These are phyloP conservation scores for Pseudonitzschia delicatissima DNA, from an alignment of 108 stramenopile species.

Conservation along the genomic window DNA sequence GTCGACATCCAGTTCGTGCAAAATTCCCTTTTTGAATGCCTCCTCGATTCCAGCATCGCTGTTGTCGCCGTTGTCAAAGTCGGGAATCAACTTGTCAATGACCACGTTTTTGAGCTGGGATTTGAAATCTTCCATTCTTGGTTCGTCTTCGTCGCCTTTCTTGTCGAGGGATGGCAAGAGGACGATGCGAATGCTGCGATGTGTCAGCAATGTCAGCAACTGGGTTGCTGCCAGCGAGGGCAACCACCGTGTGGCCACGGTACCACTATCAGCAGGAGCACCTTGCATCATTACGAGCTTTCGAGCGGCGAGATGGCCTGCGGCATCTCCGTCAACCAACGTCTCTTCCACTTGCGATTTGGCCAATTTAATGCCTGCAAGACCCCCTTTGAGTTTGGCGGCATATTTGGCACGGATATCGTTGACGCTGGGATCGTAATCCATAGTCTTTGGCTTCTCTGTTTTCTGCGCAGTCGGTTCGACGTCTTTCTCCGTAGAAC, in stretches of 20 bases:
- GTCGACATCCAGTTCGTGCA: slow-evolving; percentile 41
- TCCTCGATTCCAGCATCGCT: background rate
- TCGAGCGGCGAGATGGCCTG: slow-evolving; percentile 72
- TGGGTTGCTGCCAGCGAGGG: slow-evolving; percentile 69
- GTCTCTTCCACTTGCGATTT: slow-evolving; percentile 61
- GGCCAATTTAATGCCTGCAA: slow-evolving; percentile 68
- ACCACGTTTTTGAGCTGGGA: slow-evolving; percentile 57
- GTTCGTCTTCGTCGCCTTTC: slow-evolving; percentile 14
- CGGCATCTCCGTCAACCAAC: slow-evolving; percentile 57
- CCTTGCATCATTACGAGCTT: slow-evolving; percentile 33
- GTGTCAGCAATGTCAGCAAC: slow-evolving; percentile 57
- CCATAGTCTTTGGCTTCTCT: slow-evolving; percentile 2
- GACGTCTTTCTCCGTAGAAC: background rate
- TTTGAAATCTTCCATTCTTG: slow-evolving; percentile 51
- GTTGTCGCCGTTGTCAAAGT: background rate
- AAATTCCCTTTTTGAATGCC: slow-evolving; percentile 14
- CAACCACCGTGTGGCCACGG: slow-evolving; percentile 56
- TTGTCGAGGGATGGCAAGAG: slow-evolving; percentile 60
- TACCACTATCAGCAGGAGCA: slow-evolving; percentile 6
- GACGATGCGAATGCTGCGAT: slow-evolving; percentile 70
- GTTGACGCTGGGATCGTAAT: background rate
- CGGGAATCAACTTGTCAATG: slow-evolving; percentile 30
- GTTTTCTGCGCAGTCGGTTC: slow-evolving; percentile 6
- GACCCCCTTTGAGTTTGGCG: slow-evolving; percentile 69
- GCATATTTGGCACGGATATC: slow-evolving; percentile 85